Conservation (phyloP, 768 basidiomycete genomes). For the Hortiboletus campestris region DNA sequence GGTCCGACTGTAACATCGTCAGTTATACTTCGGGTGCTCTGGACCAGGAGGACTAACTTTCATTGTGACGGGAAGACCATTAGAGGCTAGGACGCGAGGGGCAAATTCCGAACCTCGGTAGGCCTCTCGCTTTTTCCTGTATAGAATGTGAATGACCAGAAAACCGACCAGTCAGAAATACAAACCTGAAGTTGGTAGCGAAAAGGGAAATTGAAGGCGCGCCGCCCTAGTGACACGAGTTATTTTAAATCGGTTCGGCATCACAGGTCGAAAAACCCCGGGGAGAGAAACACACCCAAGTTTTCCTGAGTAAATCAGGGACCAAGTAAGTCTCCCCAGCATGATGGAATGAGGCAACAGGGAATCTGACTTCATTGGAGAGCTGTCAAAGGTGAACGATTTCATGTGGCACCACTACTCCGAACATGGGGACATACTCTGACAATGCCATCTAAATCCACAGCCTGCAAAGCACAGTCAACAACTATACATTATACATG, state of each 20-base stretch:
- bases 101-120: conserved; percentile 82
- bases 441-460: conserved; percentile 71
- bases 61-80: conserved; percentile 69
- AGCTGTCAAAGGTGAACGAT: conserved; percentile 40
- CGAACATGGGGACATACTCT: conserved; percentile 45
- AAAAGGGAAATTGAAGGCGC: conserved; percentile 80
- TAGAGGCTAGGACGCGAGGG: conserved; percentile 65
- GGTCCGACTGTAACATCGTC: conserved; percentile 45
- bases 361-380: conserved; percentile 83
- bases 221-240: conserved; percentile 43
- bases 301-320: conserved; percentile 69
- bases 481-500: neutral
- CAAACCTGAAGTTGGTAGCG: conserved; percentile 47
- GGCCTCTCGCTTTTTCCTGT: conserved; percentile 75
- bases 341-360: conserved; percentile 73
- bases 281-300: conserved; percentile 44
- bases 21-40: neutral
- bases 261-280: neutral
- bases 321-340: conserved; percentile 84
- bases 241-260: neutral
- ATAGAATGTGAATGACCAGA: neutral
- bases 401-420: neutral
- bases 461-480: conserved; percentile 37
- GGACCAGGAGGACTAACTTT: conserved; percentile 47
- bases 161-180: neutral